Evolutionary conservation across 352 stramenopile genomes (phyloP).

Genomic region (Globisporangium barbulae): DNA sequence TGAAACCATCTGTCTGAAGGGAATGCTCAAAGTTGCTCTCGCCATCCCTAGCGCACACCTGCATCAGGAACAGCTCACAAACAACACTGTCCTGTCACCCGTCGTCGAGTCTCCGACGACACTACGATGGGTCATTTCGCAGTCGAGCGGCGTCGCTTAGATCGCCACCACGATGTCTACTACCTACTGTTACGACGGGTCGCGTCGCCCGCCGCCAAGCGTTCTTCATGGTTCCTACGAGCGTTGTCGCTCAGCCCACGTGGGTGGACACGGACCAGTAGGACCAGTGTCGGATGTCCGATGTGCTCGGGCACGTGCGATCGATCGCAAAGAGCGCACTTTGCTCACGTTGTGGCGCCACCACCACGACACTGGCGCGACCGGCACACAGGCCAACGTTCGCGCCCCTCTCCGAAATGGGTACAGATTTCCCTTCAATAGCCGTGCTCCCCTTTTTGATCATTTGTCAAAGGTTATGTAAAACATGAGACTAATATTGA

Average conservation of each 20-base stretch:
- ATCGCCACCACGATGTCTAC: background rate
- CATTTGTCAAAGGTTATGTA: too few species aligned
- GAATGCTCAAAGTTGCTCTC: background rate
- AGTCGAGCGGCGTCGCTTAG: background rate
- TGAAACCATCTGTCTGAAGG: too few species aligned
- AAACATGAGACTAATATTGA: too few species aligned
- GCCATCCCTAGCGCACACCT: background rate
- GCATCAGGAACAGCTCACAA: background rate
- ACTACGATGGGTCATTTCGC: too few species aligned
- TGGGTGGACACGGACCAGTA: background rate
- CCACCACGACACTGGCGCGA: background rate
- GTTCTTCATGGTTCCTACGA: background rate
- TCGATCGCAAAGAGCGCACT: conserved; percentile 1
- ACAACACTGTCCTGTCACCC: background rate
- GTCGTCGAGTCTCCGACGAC: too few species aligned
- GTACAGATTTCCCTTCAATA: too few species aligned
- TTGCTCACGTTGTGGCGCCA: background rate
- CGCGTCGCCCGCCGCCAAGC: too few species aligned
- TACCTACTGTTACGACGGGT: background rate
- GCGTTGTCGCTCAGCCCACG: background rate
- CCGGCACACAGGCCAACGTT: background rate
- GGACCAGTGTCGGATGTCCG: background rate
- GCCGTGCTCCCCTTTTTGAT: too few species aligned
- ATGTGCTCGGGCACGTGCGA: background rate
- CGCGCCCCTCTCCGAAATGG: background rate